Base-by-base conservation (phyloP, 1,139 yeast species). In the Lodderomyces oxycetoniae region DNA sequence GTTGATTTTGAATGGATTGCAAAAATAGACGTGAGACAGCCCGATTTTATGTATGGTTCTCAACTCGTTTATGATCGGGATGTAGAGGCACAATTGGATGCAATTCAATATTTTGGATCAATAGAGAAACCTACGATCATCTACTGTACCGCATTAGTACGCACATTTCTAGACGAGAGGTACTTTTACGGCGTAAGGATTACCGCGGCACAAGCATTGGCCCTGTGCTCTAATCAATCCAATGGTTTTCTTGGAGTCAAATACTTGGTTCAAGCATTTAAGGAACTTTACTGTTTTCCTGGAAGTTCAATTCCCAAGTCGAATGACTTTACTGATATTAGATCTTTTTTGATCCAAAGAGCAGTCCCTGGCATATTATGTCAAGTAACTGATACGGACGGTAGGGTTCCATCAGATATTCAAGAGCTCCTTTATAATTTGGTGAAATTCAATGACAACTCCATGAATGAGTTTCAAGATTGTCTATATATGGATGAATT, bases 1-100 rank as follows among this genome's bases (percentile, higher is more conserved):
- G 89, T 96, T 0, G 99, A 93, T 57, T 85, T 83, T 50, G 98
- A 93, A 55, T 93, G 99, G 99, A 83, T 93, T 33, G 87, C 95
- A 38, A 75, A 74, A 44, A 67, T 86, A 19, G 72, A 79, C 41
- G 78, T 93, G 24, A 84, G 81, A 46, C 96, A 89, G 55, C 95
- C 96, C 0, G 97, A 88, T 50, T 85, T 87, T 52, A 93, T 91
- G 96, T 91, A 76, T 55, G 87, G 88, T 1, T 84, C 97, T 0
- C 98, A 93, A 52, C 61, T 93, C 24, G 93, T 86, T 47, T 94
- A 87, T 54, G 99, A 93, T 59, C 66, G 96, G 43, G 99, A 93
- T 53, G 95, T 93, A 11, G 96, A 88, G 44, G 98, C 98, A 0
- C 99, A 93, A 52, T 63, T 76, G 35, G 96, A 88, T 39, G 89